Percentiles rank a stretch among this genome's conserved stretches.
Evolutionary conservation across 164 flowering plant genomes (phyloP).

Genomic region (Santalum album): DNA sequence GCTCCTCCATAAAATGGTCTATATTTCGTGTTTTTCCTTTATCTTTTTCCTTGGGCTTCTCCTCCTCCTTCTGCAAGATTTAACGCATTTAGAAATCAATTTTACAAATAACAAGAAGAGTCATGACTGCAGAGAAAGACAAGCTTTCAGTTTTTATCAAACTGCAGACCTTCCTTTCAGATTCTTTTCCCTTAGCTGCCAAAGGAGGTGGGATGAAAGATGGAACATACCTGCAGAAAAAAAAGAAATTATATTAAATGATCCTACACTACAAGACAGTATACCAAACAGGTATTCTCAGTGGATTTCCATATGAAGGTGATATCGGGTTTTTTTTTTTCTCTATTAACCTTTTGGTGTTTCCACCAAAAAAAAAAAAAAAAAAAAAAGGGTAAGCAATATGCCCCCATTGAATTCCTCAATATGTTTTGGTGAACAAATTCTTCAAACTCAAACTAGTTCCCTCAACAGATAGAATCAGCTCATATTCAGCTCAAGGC

Average conservation of each 20-base stretch:
- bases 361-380: no score
- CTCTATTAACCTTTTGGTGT: no score
- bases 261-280: no score
- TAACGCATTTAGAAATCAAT: not conserved
- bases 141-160: not conserved
- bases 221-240: conserved; percentile 83
- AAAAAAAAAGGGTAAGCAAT: no score
- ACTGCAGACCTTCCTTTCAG: conserved; percentile 67
- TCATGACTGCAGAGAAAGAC: not conserved
- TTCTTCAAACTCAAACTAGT: no score
- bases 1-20: conserved; percentile 95
- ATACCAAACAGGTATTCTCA: no score
- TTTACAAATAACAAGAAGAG: not conserved
- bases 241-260: not conserved
- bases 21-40: conserved; percentile 87
- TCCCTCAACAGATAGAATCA: no score
- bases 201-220: conserved; percentile 90
- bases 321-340: no score
- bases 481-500: no score
- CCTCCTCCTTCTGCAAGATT: conserved; percentile 58
- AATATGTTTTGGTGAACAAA: no score
- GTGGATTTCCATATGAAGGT: no score
- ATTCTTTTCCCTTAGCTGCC: conserved; percentile 77
- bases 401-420: no score
- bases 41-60: conserved; percentile 83